Evolutionary conservation across 1,284 basidiomycete genomes (phyloP).

Genomic region (Naganishia liquefaciens): DNA sequence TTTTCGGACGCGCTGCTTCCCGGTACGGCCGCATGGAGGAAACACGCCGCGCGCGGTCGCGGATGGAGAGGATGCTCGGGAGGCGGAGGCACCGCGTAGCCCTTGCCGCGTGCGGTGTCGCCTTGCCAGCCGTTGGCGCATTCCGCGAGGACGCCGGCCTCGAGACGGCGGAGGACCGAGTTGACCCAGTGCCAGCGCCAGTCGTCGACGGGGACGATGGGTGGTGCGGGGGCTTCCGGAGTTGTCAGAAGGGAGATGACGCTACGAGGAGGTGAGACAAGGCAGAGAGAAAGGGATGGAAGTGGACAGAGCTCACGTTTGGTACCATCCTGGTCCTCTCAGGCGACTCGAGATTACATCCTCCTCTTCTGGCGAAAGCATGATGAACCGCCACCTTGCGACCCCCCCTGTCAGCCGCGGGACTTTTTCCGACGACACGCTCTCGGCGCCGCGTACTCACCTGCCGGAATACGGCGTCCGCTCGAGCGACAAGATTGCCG

Average conservation of each 20-base stretch:
- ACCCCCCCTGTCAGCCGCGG: background rate
- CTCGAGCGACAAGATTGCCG: slow-evolving; percentile 74
- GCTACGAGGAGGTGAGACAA: slow-evolving; percentile 41
- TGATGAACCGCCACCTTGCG: slow-evolving; percentile 74
- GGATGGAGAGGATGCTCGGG: slow-evolving; percentile 50
- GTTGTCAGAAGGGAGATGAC: slow-evolving; percentile 73
- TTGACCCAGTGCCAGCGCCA: slow-evolving; percentile 84
- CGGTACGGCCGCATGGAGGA: slow-evolving; percentile 48
- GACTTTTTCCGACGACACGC: too few species aligned
- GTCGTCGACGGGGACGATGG: slow-evolving; percentile 67
- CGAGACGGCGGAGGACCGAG: slow-evolving; percentile 70
- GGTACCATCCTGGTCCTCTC: slow-evolving; percentile 78
- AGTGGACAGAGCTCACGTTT: slow-evolving; percentile 45
- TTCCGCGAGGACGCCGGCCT: slow-evolving; percentile 54
- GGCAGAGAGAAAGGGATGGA: background rate
- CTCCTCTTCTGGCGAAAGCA: slow-evolving; percentile 86
- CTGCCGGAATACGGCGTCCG: slow-evolving; percentile 79
- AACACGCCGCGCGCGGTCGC: slow-evolving; percentile 46
- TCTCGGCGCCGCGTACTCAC: slow-evolving; percentile 55
- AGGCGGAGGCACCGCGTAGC: slow-evolving; percentile 40
- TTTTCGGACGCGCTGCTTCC: slow-evolving; percentile 37
- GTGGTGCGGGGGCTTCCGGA: slow-evolving; percentile 61
- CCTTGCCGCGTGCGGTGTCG: slow-evolving; percentile 5
- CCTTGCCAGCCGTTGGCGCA: slow-evolving; percentile 15
- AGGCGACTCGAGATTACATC: slow-evolving; percentile 75